Evolutionary conservation across 192 early-diverging fungal genomes (phyloP).

Genomic region (Backusella sp.): DNA sequence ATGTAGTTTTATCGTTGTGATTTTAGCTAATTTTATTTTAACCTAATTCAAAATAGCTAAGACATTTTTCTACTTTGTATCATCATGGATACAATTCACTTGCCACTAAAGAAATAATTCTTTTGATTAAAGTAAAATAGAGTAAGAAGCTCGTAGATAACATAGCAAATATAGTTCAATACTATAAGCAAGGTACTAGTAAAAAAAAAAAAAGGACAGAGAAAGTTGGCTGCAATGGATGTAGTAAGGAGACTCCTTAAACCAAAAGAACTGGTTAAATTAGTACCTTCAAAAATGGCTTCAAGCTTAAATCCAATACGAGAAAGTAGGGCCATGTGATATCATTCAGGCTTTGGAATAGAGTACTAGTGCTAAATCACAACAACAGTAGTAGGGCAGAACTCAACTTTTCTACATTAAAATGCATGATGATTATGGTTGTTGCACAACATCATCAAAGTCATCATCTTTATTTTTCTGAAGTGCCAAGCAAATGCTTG

Average conservation of each 20-base stretch:
- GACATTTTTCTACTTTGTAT: too few relatives aligned
- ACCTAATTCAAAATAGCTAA: too few relatives aligned
- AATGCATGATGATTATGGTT: not conserved
- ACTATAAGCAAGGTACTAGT: not conserved
- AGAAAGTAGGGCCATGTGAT: not conserved
- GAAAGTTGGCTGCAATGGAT: not conserved
- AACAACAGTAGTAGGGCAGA: slow-evolving; percentile 1
- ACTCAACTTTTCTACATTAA: slow-evolving; percentile 4
- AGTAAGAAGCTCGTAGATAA: not conserved
- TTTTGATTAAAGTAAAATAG: too few relatives aligned
- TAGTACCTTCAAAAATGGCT: not conserved
- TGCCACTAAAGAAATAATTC: too few relatives aligned
- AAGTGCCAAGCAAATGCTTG: not conserved
- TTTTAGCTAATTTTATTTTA: too few relatives aligned
- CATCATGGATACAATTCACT: too few relatives aligned
- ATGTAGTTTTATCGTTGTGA: too few relatives aligned
- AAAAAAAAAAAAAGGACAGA: too few relatives aligned
- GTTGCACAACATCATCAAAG: not conserved
- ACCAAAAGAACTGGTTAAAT: not conserved
- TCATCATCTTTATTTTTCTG: not conserved
- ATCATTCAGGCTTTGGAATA: not conserved
- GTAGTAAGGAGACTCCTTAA: not conserved
- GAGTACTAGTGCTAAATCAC: too few relatives aligned
- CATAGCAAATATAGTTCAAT: not conserved
- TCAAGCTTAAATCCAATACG: not conserved